Evolutionary conservation across 495 filamentous ascomycete genomes (phyloP), one percentile per base, ranked within the genome.

Genomic region (Penicillium herquei): DNA sequence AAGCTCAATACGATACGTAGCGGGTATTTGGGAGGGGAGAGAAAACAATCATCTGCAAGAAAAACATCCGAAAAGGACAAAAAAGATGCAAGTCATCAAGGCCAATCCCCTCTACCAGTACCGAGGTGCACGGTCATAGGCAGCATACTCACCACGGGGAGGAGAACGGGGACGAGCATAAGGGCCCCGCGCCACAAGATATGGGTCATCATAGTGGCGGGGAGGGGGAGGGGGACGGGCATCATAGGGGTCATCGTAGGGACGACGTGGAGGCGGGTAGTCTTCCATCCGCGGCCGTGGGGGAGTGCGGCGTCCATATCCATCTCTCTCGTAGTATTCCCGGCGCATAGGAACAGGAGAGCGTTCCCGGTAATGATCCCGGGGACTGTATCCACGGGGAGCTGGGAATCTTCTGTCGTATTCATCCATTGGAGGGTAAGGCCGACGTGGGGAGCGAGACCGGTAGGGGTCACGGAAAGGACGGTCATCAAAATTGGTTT

Each of bases 291-390:
- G 77, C 57, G 89, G 87, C 45, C 83, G 89, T 16, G 91, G 89
- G 26, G 90, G 80, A 58, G 75, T 79, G 13, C 81, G 77, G 44
- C 89, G 83, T 54, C 72, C 81, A 70, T 92, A 92, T 41, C 88
- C 82, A 60, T 84, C 81, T 51, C 86, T 83, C 44, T 87, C 83
- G 63, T 97, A 92, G 69, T 96, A 92, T 63, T 95, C 93, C 53
- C 89, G 85, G 49, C 90, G 87, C 39, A 87, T 76, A 35, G 88
- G 87, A 17, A 79, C 79, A 10, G 84, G 82, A 52, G 88, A 89
- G 52, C 92, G 83, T 64, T 94, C 91, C 69, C 92, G 91, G 72
- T 95, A 96, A 56, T 87, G 90, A 52, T 88, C 87, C 55, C 87
- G 84, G 34, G 90, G 90, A 69, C 87, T 92, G 67, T 93, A 95